A percentile compares a stretch with the other conserved stretches of the same genome.
These are phyloP conservation scores for Catenaria anguillulae DNA, from an alignment of 371 early-diverging fungal species.

Conservation along the genomic window DNA sequence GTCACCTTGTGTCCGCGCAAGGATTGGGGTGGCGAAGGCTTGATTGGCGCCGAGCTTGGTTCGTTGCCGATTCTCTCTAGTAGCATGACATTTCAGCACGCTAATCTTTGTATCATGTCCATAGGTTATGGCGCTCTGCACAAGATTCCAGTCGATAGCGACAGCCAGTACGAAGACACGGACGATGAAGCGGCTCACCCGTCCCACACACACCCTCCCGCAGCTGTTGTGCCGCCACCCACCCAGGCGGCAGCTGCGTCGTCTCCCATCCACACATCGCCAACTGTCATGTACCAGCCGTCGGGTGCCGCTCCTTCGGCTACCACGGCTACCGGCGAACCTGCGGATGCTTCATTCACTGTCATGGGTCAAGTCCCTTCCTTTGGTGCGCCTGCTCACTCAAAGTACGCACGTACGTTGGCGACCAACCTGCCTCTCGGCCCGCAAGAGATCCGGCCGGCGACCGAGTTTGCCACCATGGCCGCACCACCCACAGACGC, in stretches of 20 bases:
- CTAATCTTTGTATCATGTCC: no score
- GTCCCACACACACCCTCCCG: no score
- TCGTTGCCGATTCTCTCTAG: not conserved
- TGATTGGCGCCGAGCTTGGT: slow-evolving; percentile 10
- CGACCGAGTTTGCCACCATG: not conserved
- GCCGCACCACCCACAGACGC: slow-evolving; percentile 4
- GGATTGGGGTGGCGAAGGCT: slow-evolving; percentile 10
- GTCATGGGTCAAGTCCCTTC: not conserved
- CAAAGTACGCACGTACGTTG: not conserved
- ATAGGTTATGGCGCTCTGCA: slow-evolving; percentile 6
- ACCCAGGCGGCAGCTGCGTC: no score
- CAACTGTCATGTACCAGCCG: not conserved
- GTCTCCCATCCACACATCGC: no score
- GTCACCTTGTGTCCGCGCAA: slow-evolving; percentile 2
- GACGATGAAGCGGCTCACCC: not conserved
- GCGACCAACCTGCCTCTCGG: not conserved
- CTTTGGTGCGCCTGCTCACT: not conserved
- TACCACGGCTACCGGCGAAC: not conserved
- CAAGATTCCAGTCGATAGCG: not conserved
- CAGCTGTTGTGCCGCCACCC: no score
- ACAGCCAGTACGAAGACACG: not conserved
- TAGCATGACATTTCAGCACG: no score
- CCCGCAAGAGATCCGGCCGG: not conserved
- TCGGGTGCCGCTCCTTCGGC: not conserved
- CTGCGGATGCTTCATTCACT: not conserved